Evolutionary conservation across 1,284 basidiomycete genomes (phyloP), one percentile per base, ranked within the genome.

Genomic region (Kalmanozyma brasiliensis): DNA sequence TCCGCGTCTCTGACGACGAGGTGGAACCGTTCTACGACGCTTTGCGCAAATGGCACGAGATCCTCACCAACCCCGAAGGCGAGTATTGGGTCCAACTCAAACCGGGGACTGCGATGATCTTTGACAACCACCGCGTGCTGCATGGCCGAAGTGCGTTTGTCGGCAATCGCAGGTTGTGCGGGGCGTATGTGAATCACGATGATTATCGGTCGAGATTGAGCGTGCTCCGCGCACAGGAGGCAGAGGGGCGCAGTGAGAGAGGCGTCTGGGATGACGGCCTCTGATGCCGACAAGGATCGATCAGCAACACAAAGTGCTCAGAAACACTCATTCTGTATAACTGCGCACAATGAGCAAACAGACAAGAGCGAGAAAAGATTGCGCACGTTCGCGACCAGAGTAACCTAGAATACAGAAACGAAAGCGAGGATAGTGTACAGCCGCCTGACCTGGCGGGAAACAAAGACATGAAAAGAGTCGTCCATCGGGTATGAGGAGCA

Each of bases 81-180:
- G 92, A 96, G 81, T 94, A 91, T 74, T 97, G 94, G 94, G 86
- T 91, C 0, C 90, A 94, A 80, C 86, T 98, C 22, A 85, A 86
- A 37, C 90, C 93, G 0, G 94, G 95, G 0, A 95, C 90, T 0
- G 90, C 89, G 29, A 86, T 98, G 47, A 88, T 94, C 33, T 87
- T 96, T 49, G 91, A 98, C 83, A 98, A 98, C 79, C 92, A 96
- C 82, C 88, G 95, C 11, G 92, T 98, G 3, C 85, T 98, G 49
- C 96, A 98, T 73, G 95, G 95, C 7, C 89, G 95, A 8, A 91
- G 92, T 0, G 87, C 89, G 0, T 98, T 97, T 80, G 87, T 88
- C 2, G 95, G 96, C 4, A 88, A 88, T 77, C 87, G 95, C 3
- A 87, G 92, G 1, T 92, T 98, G 88, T 98, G 95, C 76, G 95